Evolutionary conservation across 352 stramenopile species (phyloP).

Genomic region (Globisporangium perplexum): DNA sequence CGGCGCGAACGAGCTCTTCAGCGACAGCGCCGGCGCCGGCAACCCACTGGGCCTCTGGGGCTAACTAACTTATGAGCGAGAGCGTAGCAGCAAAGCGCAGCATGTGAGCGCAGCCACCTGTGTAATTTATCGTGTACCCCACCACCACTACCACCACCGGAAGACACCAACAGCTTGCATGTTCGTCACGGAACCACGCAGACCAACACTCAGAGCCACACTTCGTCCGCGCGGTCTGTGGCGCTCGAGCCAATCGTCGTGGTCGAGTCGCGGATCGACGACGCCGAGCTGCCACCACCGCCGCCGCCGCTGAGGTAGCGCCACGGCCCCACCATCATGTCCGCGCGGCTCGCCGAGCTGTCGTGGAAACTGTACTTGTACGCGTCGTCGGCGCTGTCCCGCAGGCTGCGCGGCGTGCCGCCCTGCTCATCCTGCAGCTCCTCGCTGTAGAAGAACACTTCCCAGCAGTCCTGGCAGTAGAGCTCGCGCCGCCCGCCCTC

Average conservation of each 20-base stretch:
- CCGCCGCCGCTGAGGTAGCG: constrained; percentile 35
- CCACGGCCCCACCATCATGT: constrained; percentile 48
- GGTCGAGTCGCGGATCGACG: constrained; percentile 54
- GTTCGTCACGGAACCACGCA: too few relatives aligned
- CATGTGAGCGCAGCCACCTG: background rate
- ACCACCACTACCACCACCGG: background rate
- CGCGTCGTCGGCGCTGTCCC: constrained; percentile 23
- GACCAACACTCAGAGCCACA: constrained; percentile 16
- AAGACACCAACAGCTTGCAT: background rate
- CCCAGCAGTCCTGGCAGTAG: constrained; percentile 75
- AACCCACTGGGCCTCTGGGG: constrained; percentile 14
- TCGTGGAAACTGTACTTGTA: constrained; percentile 80
- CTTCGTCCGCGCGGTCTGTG: constrained; percentile 26
- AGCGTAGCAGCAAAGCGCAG: background rate
- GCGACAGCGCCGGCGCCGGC: constrained; percentile 11
- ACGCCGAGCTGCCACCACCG: constrained; percentile 32
- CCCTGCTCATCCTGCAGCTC: constrained; percentile 25
- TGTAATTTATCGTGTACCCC: background rate
- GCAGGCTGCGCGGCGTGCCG: constrained; percentile 9
- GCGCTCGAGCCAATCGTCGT: constrained; percentile 43
- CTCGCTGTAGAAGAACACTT: constrained; percentile 68
- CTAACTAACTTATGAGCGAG: constrained; percentile 11
- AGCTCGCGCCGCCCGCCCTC: constrained; percentile 34
- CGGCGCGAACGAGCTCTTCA: constrained; percentile 30
- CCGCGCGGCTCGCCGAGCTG: constrained; percentile 43